phyloP scores from a whole-genome alignment of 345 rosid genomes.

The Lumnitzera littorea region DNA sequence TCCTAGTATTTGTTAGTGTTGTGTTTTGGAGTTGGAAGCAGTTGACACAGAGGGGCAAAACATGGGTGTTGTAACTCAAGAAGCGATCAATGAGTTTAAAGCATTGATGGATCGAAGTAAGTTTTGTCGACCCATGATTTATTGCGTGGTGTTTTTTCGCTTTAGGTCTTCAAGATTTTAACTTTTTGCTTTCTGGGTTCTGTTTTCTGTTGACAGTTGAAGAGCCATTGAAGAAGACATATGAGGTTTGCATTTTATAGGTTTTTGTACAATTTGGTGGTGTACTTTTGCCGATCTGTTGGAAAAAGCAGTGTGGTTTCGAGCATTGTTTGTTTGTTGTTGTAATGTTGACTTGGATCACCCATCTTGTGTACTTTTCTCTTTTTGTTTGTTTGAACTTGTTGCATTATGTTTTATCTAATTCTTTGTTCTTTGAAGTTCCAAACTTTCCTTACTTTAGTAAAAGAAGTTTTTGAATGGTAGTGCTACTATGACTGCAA shows the following conservation, averaged over 20 bases:
- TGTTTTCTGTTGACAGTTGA: constrained; percentile 36
- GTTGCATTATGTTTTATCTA: too few species aligned
- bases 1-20: too few species aligned
- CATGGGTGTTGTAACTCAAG: constrained; percentile 40
- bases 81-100: constrained; percentile 44
- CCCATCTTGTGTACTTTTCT: too few species aligned
- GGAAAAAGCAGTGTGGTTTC: neutral
- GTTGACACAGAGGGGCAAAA: neutral
- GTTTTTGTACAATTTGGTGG: neutral
- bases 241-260: constrained; percentile 36
- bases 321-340: neutral
- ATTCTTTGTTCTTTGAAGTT: too few species aligned
- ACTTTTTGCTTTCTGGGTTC: constrained; percentile 1
- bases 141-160: neutral
- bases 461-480: too few species aligned
- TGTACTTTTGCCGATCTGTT: constrained; percentile 14
- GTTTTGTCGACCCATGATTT: neutral
- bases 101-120: constrained; percentile 19
- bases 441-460: too few species aligned
- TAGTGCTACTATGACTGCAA: too few species aligned
- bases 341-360: too few species aligned
- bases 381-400: too few species aligned
- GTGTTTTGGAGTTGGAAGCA: too few species aligned
- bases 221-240: constrained; percentile 45
- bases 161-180: neutral